A percentile compares a stretch with the other conserved stretches of the same genome.
Evolutionary conservation across 768 basidiomycete species (phyloP).

Genomic region (Mrakia gelida): DNA sequence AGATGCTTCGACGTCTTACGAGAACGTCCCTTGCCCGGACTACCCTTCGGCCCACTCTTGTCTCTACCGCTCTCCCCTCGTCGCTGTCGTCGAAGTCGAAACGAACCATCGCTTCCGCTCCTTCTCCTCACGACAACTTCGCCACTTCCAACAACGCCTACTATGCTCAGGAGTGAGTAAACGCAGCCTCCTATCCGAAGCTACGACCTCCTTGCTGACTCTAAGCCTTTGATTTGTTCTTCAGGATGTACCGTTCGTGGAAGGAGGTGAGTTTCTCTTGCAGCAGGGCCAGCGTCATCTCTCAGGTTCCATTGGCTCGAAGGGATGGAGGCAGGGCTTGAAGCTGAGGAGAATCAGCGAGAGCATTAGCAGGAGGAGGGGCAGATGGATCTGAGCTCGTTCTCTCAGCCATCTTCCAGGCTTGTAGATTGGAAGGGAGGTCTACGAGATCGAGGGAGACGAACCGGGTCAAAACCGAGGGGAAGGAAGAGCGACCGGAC

Average conservation of each 20-base stretch:
- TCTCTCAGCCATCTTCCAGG: too few relatives aligned
- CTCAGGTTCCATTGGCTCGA: conserved; percentile 7
- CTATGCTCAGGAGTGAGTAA: conserved; percentile 69
- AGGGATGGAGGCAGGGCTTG: not conserved
- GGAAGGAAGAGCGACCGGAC: not conserved
- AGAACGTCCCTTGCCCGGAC: conserved; percentile 8
- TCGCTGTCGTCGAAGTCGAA: conserved; percentile 1
- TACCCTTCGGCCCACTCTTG: not conserved
- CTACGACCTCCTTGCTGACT: not conserved
- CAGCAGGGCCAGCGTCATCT: conserved; percentile 10
- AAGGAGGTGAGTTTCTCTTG: conserved; percentile 36
- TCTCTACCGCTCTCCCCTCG: not conserved
- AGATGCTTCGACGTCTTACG: conserved; percentile 13
- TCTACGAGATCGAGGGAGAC: not conserved
- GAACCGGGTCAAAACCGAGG: not conserved
- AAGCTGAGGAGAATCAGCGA: too few relatives aligned
- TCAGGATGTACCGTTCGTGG: conserved; percentile 74
- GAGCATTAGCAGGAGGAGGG: too few relatives aligned
- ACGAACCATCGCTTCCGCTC: conserved; percentile 28
- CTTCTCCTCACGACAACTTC: conserved; percentile 52
- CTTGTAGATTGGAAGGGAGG: not conserved
- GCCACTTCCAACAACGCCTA: conserved; percentile 93
- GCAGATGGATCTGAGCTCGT: not conserved
- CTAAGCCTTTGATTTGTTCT: not conserved
- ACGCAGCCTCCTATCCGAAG: not conserved